Conservation (phyloP, 805 yeast genomes). For the Spencermartinsiella europaea region DNA sequence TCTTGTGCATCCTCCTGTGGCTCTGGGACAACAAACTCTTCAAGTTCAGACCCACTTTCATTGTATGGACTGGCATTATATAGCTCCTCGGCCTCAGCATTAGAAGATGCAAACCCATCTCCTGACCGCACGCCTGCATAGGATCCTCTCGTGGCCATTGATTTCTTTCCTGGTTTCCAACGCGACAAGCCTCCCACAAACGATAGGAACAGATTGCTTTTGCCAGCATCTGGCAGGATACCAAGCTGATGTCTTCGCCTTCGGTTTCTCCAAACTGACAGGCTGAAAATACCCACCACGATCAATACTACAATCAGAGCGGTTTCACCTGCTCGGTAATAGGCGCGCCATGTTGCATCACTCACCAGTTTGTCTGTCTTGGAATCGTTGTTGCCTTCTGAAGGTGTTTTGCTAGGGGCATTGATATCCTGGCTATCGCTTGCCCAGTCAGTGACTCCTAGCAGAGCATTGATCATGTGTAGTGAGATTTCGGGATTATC, state of each 20-base stretch:
- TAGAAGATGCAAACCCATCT: neutral
- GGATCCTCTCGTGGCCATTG: neutral
- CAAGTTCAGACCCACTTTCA: slow-evolving; percentile 5
- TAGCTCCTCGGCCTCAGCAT: slow-evolving; percentile 3
- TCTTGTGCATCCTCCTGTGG: no score
- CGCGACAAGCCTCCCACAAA: slow-evolving; percentile 18
- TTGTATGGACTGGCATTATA: neutral
- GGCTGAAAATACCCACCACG: slow-evolving; percentile 17
- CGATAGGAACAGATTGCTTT: slow-evolving; percentile 12
- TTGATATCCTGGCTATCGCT: slow-evolving; percentile 8
- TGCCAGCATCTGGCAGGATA: slow-evolving; percentile 3
- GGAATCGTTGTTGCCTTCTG: slow-evolving; percentile 7
- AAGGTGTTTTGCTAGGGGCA: neutral
- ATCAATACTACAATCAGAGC: slow-evolving; percentile 34
- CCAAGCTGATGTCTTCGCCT: neutral
- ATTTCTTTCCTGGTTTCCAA: slow-evolving; percentile 15
- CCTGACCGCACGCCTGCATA: slow-evolving; percentile 4
- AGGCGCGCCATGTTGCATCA: slow-evolving; percentile 34
- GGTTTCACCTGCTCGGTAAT: slow-evolving; percentile 34
- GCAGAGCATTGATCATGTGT: slow-evolving; percentile 55
- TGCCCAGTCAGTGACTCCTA: slow-evolving; percentile 23
- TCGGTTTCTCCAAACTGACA: slow-evolving; percentile 17
- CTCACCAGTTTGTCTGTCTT: slow-evolving; percentile 23
- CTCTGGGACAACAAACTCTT: slow-evolving; percentile 8
- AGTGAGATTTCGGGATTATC: slow-evolving; percentile 68